Base-by-base conservation (phyloP, 352 stramenopile genomes). In the Pythium folliculosum region DNA sequence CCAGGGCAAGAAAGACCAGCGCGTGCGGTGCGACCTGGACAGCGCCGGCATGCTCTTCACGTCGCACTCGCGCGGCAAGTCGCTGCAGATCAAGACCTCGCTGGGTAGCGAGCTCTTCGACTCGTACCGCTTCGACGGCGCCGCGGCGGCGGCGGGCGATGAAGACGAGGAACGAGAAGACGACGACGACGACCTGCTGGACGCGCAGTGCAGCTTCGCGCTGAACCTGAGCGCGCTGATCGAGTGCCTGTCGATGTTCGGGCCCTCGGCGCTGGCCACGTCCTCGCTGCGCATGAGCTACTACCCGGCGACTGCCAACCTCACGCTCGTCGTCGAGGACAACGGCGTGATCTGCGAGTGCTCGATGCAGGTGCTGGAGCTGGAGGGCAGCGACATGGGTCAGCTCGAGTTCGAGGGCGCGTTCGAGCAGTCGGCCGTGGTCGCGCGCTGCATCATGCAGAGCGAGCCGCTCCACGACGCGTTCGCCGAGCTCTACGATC, bases 81-180 rank as follows among this genome's bases (percentile, higher is more conserved):
- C 85, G 63, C 76, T 95, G 27, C 88, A 95, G 80, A 80, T 95
- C 71, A 95, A 94, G 77, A 92, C 88, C 27, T 91, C 84, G 12
- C 78, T 94, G 10, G 73, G 78, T 12, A 72, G 67, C n/a, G 84
- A 93, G 63, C 65, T 95, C 7, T 95, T 95, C 60, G 85, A 93
- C 50, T 75, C 72, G 35, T 95, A 81, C 75, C 56, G 76, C 51
- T 81, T 94, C 12, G 57, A 69, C 2, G 35, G 47, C 14, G 13
- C 45, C 5, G 64, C 53, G 16, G 61, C 67, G 5, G 64, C 53
- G 16, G 61, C 67, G 5, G 12, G 70, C 6, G 52, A 73, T 27
- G 48, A 40, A 5, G 35, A 62, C 8, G 67, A 71, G 40, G 44
- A 44, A 7, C 10, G 0, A 19, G 32, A 57, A 0, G 30, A 53